Conservation (phyloP, 164 flowering plant species). For the Saururus chinensis region DNA sequence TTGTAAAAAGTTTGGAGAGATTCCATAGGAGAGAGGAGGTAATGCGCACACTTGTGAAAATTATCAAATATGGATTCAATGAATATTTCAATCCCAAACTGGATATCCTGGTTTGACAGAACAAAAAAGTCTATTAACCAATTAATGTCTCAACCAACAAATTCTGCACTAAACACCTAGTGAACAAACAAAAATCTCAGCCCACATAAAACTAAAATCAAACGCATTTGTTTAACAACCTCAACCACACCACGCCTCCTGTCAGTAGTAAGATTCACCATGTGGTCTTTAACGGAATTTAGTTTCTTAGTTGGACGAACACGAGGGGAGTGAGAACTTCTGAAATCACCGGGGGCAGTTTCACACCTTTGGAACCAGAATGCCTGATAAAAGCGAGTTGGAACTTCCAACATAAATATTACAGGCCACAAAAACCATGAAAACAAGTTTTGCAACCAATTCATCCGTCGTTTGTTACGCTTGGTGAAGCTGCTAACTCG, state of each 20-base stretch:
- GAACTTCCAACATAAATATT: constrained; percentile 47
- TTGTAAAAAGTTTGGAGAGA: constrained; percentile 25
- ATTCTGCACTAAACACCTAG: not conserved
- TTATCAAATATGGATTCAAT: constrained; percentile 77
- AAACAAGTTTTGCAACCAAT: constrained; percentile 41
- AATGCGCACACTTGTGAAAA: constrained; percentile 70
- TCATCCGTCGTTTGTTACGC: constrained; percentile 32
- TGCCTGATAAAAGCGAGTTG: constrained; percentile 31
- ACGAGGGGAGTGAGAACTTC: constrained; percentile 17
- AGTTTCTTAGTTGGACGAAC: constrained; percentile 26
- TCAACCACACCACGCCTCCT: constrained; percentile 93
- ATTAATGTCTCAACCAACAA: not conserved
- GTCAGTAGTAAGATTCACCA: constrained; percentile 72
- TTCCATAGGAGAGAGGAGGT: constrained; percentile 60
- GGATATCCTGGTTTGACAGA: constrained; percentile 63
- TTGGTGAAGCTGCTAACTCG: constrained; percentile 36
- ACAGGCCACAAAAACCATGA: constrained; percentile 65
- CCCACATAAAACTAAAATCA: not conserved
- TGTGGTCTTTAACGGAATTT: constrained; percentile 45
- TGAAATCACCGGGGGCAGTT: constrained; percentile 14
- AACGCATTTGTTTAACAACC: constrained; percentile 25
- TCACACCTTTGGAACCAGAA: constrained; percentile 17
- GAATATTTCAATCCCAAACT: constrained; percentile 72
- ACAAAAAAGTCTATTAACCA: too few species aligned
- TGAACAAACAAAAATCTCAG: not conserved